A percentile compares a stretch with the other conserved stretches of the same genome.
Evolutionary conservation across 257 asterid genomes (phyloP).

Genomic region (Petrea volubilis): DNA sequence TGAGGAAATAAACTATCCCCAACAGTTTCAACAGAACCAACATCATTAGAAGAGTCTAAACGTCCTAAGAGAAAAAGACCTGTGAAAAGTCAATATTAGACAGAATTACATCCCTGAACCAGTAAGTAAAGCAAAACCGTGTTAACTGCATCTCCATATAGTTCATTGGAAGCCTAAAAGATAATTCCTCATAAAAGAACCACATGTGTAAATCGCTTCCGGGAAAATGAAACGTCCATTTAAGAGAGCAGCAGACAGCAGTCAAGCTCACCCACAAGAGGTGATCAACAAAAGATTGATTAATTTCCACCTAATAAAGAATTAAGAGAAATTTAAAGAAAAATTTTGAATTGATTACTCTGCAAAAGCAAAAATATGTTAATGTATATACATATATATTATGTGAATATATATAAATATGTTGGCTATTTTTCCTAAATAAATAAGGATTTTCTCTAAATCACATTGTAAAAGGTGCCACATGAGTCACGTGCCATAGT

Average conservation of each 20-base stretch:
- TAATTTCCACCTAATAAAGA: not conserved
- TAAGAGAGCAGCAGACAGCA: too few relatives aligned
- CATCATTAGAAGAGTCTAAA: slow-evolving; percentile 28
- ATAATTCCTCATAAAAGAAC: not conserved
- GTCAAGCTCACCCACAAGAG: too few relatives aligned
- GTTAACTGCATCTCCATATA: not conserved
- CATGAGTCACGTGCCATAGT: slow-evolving; percentile 16
- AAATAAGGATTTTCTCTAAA: not conserved
- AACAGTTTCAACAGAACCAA: slow-evolving; percentile 31
- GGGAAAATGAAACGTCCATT: not conserved
- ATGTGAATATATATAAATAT: too few relatives aligned
- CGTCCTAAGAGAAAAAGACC: slow-evolving; percentile 47
- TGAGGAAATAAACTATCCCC: slow-evolving; percentile 31
- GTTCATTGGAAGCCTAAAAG: not conserved
- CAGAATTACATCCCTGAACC: slow-evolving; percentile 9
- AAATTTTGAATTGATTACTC: not conserved
- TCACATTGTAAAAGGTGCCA: not conserved
- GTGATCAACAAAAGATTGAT: too few relatives aligned
- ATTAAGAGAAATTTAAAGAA: not conserved
- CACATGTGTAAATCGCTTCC: not conserved
- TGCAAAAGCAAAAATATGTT: not conserved
- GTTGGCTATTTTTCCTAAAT: slow-evolving; percentile 16
- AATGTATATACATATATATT: not conserved
- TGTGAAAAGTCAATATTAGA: slow-evolving; percentile 4
- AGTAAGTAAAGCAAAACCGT: slow-evolving; percentile 1